These are phyloP conservation scores for Phytophthora ramorum DNA, from an alignment of 352 stramenopile genomes.

Conservation along the genomic window DNA sequence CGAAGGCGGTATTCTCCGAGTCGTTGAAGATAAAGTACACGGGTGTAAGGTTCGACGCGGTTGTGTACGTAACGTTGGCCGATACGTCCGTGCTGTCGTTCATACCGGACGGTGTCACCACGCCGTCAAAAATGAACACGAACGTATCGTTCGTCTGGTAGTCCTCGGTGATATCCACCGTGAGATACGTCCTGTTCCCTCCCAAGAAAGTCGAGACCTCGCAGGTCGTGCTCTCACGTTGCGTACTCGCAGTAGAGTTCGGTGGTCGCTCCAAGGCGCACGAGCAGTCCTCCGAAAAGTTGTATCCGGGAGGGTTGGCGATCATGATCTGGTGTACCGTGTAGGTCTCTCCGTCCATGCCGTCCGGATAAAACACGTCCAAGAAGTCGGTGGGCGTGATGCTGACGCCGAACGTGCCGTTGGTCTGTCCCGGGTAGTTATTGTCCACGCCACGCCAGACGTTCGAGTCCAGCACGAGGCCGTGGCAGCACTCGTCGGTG, in stretches of 20 bases:
- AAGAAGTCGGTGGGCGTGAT: conserved; percentile 78
- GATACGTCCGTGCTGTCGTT: conserved; percentile 40
- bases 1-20: conserved; percentile 70
- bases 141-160: conserved; percentile 71
- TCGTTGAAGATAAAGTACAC: conserved; percentile 85
- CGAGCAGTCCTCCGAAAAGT: conserved; percentile 54
- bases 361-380: conserved; percentile 61
- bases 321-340: conserved; percentile 81
- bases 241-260: conserved; percentile 24
- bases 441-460: conserved; percentile 66
- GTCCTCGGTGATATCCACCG: conserved; percentile 59
- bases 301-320: conserved; percentile 68
- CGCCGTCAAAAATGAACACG: conserved; percentile 66
- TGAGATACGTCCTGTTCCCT: conserved; percentile 67
- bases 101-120: conserved; percentile 67
- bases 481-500: conserved; percentile 74
- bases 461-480: conserved; percentile 74
- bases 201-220: conserved; percentile 53
- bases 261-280: conserved; percentile 46
- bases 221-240: conserved; percentile 43
- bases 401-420: conserved; percentile 78
- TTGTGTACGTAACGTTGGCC: conserved; percentile 55
- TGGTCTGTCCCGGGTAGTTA: conserved; percentile 70
- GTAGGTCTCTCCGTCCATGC: conserved; percentile 56
- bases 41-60: conserved; percentile 59